Evolutionary conservation across 2,329 filamentous ascomycete genomes (phyloP).

Genomic region (Neonectria punicea): DNA sequence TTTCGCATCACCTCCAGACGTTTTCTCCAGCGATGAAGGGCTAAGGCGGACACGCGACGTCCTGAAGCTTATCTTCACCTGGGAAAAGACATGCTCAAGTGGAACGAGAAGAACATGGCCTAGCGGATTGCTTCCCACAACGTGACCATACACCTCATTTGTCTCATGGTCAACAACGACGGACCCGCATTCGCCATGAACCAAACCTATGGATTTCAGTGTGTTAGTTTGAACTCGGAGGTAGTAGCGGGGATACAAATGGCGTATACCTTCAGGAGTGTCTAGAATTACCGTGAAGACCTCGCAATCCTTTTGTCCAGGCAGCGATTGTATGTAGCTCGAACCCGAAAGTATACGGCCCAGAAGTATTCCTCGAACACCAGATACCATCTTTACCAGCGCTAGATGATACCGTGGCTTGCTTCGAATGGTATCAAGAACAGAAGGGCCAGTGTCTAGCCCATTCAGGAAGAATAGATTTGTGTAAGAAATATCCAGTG

Average conservation of each 20-base stretch:
- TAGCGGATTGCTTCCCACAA: constrained; percentile 1
- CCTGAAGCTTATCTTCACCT: not conserved
- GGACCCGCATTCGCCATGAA: constrained; percentile 12
- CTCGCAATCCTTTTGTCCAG: not conserved
- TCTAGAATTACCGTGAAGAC: not conserved
- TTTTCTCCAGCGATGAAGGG: not conserved
- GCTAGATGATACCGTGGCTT: not conserved
- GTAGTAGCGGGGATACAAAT: not conserved
- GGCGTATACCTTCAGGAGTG: not conserved
- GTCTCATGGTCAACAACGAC: constrained; percentile 12
- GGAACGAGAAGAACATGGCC: constrained; percentile 10
- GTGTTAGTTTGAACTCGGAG: not conserved
- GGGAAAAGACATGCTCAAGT: not conserved
- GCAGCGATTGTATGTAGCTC: not conserved
- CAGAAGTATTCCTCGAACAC: not conserved
- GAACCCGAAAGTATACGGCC: not conserved
- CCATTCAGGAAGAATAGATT: not conserved
- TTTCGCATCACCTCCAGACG: too few species aligned
- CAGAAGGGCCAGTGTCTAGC: not conserved
- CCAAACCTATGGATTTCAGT: not conserved
- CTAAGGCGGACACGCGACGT: not conserved
- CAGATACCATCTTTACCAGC: not conserved
- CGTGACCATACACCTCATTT: constrained; percentile 13
- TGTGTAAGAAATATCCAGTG: not conserved
- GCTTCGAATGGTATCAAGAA: not conserved